Base-by-base conservation (phyloP, 495 filamentous ascomycete genomes). In the Aspergillus avenaceus region DNA sequence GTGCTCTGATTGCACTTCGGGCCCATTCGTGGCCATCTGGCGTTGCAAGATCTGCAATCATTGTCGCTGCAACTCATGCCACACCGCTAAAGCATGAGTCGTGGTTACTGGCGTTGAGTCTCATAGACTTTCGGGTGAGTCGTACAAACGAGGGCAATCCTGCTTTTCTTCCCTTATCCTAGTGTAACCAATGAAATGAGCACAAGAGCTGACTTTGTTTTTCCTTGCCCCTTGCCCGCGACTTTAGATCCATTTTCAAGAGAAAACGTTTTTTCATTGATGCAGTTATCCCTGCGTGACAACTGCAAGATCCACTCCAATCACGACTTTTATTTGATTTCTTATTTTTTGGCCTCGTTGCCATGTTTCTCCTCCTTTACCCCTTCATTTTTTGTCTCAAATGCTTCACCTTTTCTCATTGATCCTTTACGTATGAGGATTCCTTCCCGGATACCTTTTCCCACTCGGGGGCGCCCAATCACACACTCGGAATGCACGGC, bases 21-120 rank as follows among this genome's bases (percentile, higher is more conserved):
- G 73, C n/a, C 72, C 72, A 40, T 77, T 71, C 47, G 62, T 69
- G 45, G 73, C 73, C 12, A 73, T 77, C 52, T 77, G 71, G 71
- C 73, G 65, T 27, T 77, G 73, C 64, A 75, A 77, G 62, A 65
- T 70, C 54, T 77, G 73, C 61, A 62, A 62, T 32, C 65, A 74
- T 44, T 73, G 61, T 58, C 73, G 73, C 13, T 76, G 73, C 58
- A 70, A 74, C 52, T 43, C 59, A 34, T 76, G 73, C 65, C 68
- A 74, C 65, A 70, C 63, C 45, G 57, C 67, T 42, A 76, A 76
- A 58, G 60, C 56, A 38, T 75, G 65, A 44, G 49, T 54, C 41
- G 46, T 49, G 44, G 50, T 56, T 51, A 60, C 58, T 49, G 44
- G 24, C 41, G 3, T 40, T n/a, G 4, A 22, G 9, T 22, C 36